Conservation (phyloP, 768 basidiomycete genomes). For the Dacryopinax primogenitus region DNA sequence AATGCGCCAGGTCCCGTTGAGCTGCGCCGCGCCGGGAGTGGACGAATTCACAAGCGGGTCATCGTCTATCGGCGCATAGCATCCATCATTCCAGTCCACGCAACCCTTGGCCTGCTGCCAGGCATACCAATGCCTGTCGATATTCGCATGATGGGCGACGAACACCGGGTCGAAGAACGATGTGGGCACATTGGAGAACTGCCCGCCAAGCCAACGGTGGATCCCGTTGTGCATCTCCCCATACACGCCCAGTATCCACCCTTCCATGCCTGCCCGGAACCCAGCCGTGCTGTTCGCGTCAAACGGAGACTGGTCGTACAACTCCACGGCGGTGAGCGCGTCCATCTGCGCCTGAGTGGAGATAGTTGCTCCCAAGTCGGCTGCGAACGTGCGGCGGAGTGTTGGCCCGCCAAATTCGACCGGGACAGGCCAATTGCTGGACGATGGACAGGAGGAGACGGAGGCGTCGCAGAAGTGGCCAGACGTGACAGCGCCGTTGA, state of each 20-base stretch:
- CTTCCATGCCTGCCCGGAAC: neutral
- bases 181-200: neutral
- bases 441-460: neutral
- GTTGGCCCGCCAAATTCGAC: constrained; percentile 2
- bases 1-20: constrained; percentile 3
- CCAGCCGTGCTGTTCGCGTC: neutral
- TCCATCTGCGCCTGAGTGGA: constrained; percentile 7
- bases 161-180: constrained; percentile 6
- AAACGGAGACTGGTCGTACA: neutral
- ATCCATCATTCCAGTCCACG: neutral
- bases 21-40: neutral
- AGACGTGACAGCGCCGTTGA: neutral
- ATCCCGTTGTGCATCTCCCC: constrained; percentile 4
- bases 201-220: constrained; percentile 4
- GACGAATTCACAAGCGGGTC: neutral
- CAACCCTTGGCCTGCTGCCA: neutral
- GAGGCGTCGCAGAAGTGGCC: neutral
- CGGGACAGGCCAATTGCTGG: constrained; percentile 1
- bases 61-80: neutral
- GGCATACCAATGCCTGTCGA: neutral
- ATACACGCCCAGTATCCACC: neutral
- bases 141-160: constrained; percentile 2
- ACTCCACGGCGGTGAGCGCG: neutral
- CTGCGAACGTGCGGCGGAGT: neutral
- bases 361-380: neutral